Percentiles rank a stretch among this genome's conserved stretches.
Conservation (phyloP, 139 green algal species). For the Gonium pectorale region DNA sequence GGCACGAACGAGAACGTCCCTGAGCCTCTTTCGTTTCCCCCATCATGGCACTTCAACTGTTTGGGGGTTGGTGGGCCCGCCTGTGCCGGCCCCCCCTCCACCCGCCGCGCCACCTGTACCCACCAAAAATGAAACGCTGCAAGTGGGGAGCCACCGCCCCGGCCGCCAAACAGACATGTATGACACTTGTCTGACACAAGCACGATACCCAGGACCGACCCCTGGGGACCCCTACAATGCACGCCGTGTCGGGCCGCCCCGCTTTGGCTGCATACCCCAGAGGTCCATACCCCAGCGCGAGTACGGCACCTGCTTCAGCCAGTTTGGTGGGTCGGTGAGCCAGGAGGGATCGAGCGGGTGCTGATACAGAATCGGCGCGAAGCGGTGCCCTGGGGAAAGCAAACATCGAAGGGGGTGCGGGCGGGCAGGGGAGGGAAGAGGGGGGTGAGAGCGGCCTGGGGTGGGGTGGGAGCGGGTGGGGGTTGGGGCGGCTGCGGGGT, state of each 20-base stretch:
- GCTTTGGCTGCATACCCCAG: background rate
- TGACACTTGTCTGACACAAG: background rate
- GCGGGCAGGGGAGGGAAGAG: background rate
- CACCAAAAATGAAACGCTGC: no score
- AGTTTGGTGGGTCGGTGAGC: background rate
- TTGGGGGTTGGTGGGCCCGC: no score
- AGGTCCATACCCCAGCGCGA: no score
- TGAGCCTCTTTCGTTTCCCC: no score
- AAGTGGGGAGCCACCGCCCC: background rate
- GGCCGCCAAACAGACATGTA: background rate
- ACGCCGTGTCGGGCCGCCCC: background rate
- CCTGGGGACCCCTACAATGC: background rate
- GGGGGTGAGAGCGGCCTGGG: no score
- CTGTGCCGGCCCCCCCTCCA: no score
- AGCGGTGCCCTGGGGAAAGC: no score
- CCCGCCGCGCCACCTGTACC: no score
- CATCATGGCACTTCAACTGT: no score
- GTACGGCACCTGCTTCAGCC: background rate
- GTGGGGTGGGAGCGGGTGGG: no score
- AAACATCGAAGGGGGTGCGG: no score
- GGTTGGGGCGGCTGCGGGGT: background rate
- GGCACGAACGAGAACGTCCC: no score
- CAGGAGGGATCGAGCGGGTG: conserved; percentile 19
- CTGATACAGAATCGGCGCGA: conserved; percentile 29
- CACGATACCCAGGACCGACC: background rate